phyloP scores from a whole-genome alignment of 495 filamentous ascomycete genomes.

The Aspergillus heteromorphus region DNA sequence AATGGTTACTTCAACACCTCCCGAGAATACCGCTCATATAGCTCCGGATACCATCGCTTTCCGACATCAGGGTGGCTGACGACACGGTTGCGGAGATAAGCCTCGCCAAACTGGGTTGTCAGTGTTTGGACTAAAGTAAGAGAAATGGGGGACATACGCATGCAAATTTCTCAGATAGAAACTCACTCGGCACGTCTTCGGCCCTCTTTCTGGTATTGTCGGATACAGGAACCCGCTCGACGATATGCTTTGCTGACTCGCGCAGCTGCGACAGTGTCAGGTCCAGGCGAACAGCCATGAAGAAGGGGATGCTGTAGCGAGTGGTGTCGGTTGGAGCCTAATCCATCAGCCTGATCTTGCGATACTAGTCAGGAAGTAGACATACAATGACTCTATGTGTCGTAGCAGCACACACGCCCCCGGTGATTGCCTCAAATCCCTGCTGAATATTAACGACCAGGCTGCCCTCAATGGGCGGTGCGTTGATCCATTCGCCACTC shows the following conservation, averaged over 20 bases:
- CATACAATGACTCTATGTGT: conserved; percentile 69
- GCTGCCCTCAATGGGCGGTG: conserved; percentile 40
- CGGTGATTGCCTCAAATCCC: conserved; percentile 84
- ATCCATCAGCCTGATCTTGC: too few relatives aligned
- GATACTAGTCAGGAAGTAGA: background rate
- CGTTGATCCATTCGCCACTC: conserved; percentile 45
- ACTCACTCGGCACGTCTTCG: conserved; percentile 41
- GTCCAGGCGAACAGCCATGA: conserved; percentile 80
- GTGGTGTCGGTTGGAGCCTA: conserved; percentile 42
- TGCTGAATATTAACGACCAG: conserved; percentile 66
- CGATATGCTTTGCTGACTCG: conserved; percentile 34
- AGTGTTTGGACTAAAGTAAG: too few relatives aligned
- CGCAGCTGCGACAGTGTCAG: conserved; percentile 58
- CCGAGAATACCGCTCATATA: conserved; percentile 45
- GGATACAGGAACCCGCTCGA: conserved; percentile 27
- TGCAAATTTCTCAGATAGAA: conserved; percentile 35
- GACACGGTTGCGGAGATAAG: conserved; percentile 66
- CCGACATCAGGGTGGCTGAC: conserved; percentile 89
- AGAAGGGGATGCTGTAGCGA: conserved; percentile 81
- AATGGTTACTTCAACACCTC: conserved; percentile 1
- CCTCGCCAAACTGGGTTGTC: conserved; percentile 39
- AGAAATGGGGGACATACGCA: conserved; percentile 25
- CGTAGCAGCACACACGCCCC: conserved; percentile 77
- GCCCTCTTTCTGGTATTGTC: conserved; percentile 34
- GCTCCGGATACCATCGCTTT: conserved; percentile 75